Base-by-base conservation (phyloP, 306 rosid species). In the Senna tora region DNA sequence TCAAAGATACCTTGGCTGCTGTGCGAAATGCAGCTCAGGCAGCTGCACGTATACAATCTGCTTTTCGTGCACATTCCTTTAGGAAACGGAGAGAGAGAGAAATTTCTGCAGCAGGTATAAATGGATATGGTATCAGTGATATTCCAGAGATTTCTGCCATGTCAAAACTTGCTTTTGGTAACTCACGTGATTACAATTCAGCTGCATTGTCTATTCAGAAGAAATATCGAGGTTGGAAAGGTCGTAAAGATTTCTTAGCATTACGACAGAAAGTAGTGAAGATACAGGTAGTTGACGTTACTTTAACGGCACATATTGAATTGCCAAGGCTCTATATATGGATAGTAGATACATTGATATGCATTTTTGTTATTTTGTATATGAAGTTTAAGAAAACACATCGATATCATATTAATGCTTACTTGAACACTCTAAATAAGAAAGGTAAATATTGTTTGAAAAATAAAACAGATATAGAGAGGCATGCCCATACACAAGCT, bases 121-220 rank as follows among this genome's bases (percentile, higher is more conserved):
- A 84, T 60, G 92, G 78, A 74, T 82, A 84, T 69, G 84, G 80
- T 59, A 54, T 83, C 28, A 50, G 30, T 79, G 74, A 51, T 39
- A 72, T 90, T 67, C 82, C 81, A 66, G 95, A 77, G 84, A 80
- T 90, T 76, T 88, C 87, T 39, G 93, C 85, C 33, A 6, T 86
- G 77, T 89, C 92, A 79, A 89, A 81, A 75, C 80, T 84, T 57
- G 72, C 83, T 72, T 89, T 85, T 72, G 83, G 86, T 66, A 84
- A 85, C 56, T 67, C 90, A 0, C 89, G 91, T 19, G 89, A 87
- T 39, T 47, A 71, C 80, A 82, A 86, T 78, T 81, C 86, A 55
- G 97, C 99, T 71, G 99, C 99, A 70, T 60, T 95, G 33, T 91
- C 93, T 33, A 95, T 95, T 73, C 99, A 95, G 85, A 95, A 91